phyloP scores from a whole-genome alignment of 257 asterid species.

The Solanum neorickii region DNA sequence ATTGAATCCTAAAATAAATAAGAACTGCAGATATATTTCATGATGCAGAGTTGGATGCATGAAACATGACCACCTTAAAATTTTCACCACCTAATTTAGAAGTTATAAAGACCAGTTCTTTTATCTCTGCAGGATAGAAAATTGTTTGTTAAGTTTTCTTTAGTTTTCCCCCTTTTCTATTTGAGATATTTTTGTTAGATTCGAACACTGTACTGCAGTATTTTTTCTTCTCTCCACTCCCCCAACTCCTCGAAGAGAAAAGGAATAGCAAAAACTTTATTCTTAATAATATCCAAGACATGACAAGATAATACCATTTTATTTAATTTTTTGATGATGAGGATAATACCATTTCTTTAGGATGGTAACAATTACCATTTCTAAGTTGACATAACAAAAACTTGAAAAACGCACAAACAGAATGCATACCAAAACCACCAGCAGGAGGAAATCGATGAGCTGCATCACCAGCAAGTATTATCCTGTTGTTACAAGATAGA shows the following conservation, averaged over 20 bases:
- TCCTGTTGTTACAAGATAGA: conserved; percentile 39
- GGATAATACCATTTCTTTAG: not conserved
- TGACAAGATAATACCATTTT: not conserved
- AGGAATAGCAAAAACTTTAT: not conserved
- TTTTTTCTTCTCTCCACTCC: not conserved
- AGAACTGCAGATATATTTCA: not conserved
- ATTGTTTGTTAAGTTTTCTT: not conserved
- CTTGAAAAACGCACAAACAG: not conserved
- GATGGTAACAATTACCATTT: not conserved
- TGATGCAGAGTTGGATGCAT: not conserved
- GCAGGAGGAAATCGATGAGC: conserved; percentile 99
- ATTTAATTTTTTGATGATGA: too few relatives aligned
- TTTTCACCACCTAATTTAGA: not conserved
- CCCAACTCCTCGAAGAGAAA: not conserved
- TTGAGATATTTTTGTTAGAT: not conserved
- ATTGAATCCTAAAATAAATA: not conserved
- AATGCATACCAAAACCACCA: conserved; percentile 80
- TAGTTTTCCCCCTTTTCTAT: not conserved
- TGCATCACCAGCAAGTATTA: conserved; percentile 92
- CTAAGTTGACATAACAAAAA: not conserved
- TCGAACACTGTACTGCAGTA: not conserved
- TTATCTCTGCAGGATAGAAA: not conserved
- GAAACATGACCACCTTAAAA: not conserved
- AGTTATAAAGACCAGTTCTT: not conserved
- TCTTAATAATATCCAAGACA: not conserved